Base-by-base conservation (phyloP, 2,329 filamentous ascomycete species). In the Fusarium decemcellulare region DNA sequence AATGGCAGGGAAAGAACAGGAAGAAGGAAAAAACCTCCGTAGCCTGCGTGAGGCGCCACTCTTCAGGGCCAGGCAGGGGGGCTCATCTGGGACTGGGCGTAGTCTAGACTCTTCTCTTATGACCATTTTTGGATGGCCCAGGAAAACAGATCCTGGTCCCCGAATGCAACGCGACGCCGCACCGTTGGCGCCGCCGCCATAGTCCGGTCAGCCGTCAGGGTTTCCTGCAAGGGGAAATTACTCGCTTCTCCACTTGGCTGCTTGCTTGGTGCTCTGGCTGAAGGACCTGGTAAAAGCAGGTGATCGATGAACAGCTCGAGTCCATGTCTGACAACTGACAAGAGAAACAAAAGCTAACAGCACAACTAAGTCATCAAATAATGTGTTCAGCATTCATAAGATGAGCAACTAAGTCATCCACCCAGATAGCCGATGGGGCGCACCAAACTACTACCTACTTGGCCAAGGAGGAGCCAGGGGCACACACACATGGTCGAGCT, bases 181-280 rank as follows among this genome's bases (percentile, higher is more conserved):
- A 74, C 72, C 72, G 72, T 74, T 74, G 71, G 55, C 71, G 71
- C 71, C 71, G 71, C 53, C 68, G 67, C 67, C 64, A 53, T 73
- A 60, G 69, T 64, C 60, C 47, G 61, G 65, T 59, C 29, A 43
- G 63, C 69, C 71, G 72, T 69, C 69, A 71, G 59, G 71, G 71
- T 74, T 67, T 72, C 67, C 70, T 73, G 71, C 71, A 73, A 72
- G 69, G 71, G 71, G 71, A 73, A 69, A 73, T 73, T 73, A 51
- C 62, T 54, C 65, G 42, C 23, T 44, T 18, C 42, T 57, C 54
- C 54, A 57, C 54, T 36, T 50, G 2, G 30, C 12, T 34, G 9
- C 23, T 23, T 23, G 39, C n/a, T 42, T n/a, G 14, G 15, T 42
- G 15, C 15, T 8, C 23, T 23, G 23, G 23, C 23, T 23, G 23